Evolutionary conservation across 305 asterid species (phyloP), one percentile per base, ranked within the genome.

Genomic region (Withania somnifera): DNA sequence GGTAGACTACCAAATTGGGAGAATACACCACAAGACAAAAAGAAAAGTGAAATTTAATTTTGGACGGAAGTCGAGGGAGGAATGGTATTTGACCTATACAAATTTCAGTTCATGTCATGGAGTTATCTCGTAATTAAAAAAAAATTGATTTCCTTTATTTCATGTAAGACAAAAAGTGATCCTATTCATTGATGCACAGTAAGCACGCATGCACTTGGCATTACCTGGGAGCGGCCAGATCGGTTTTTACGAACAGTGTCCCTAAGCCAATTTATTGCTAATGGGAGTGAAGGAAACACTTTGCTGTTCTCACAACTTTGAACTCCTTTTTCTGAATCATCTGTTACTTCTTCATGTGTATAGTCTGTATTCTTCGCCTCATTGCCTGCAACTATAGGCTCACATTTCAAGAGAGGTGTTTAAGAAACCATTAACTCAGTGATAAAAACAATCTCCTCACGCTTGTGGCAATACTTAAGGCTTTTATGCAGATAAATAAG

Each of bases 181-280:
- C 42, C 80, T 30, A 5, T 51, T 47, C 60, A 47, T 14, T 26
- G 67, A 78, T 20, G 14, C 61, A 22, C 40, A 36, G 52, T 26
- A 82, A 30, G 80, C 34, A 73, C 19, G 8, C 61, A 38, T 82
- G 73, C n/a, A n/a, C 53, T 26, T 52, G 57, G 73, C 19, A 51
- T 84, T 89, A 94, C 98, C 99, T 94, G 98, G 83, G 87, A 88
- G 66, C 87, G 94, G 83, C 87, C 88, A 53, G 98, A 92, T 83
- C 87, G 92, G 69, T 91, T 91, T 81, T 87, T 91, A 54, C 90
- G 82, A 45, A 79, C 88, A 40, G 83, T 85, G 81, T 94, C 98
- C 85, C 99, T 89, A 61, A 97, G 93, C 98, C 98, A 97, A 77
- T 91, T 88, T 63, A 97, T 90, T 82, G 98, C 99, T 64, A 87